A percentile compares a stretch with the other conserved stretches of the same genome.
phyloP scores from a whole-genome alignment of 345 rosid genomes.

The Eucalyptus curtisii region DNA sequence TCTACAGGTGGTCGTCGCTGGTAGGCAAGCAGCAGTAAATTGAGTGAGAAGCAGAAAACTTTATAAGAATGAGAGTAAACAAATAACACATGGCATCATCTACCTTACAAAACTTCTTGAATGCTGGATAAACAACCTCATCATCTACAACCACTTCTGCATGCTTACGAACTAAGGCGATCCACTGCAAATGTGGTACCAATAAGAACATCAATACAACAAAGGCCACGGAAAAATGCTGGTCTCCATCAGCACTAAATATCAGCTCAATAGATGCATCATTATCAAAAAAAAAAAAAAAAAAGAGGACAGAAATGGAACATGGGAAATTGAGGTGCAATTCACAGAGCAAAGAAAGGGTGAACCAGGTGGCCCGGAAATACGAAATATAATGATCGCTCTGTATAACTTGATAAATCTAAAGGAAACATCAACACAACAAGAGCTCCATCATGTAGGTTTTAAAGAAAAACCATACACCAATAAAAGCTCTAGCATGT shows the following conservation, averaged over 20 bases:
- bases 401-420: background rate
- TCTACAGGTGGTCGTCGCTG: conserved; percentile 73
- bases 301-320: background rate
- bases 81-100: background rate
- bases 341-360: background rate
- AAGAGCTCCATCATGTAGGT: background rate
- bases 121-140: conserved; percentile 48
- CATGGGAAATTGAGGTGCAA: background rate
- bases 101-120: conserved; percentile 82
- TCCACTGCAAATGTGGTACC: conserved; percentile 49
- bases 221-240: background rate
- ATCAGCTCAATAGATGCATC: background rate
- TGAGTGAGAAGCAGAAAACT: background rate
- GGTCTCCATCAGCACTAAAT: background rate
- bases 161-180: conserved; percentile 60
- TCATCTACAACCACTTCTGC: conserved; percentile 69
- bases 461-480: background rate
- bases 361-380: background rate
- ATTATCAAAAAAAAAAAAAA: background rate
- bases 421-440: background rate
- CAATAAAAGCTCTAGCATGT: background rate
- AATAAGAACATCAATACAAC: background rate
- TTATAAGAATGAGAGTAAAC: background rate
- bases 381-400: background rate
- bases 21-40: background rate